These are phyloP conservation scores for Candida jianshihensis DNA, from an alignment of 805 yeast genomes.

Conservation along the genomic window DNA sequence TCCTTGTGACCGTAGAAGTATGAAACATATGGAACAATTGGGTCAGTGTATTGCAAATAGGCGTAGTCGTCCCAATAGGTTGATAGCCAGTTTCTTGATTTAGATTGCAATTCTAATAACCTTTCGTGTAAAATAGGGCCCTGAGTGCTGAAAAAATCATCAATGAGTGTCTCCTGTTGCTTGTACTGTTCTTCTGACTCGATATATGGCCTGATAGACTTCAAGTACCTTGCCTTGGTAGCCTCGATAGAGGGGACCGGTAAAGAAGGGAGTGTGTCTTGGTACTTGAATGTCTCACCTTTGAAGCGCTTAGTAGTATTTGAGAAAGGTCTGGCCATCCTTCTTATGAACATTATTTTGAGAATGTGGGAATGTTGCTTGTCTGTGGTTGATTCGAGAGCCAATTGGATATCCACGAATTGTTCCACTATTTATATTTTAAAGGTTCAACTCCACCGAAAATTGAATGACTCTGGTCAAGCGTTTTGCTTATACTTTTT, in stretches of 20 bases:
- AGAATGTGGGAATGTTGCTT: not conserved
- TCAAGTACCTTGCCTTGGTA: slow-evolving; percentile 63
- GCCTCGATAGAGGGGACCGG: slow-evolving; percentile 81
- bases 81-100: slow-evolving; percentile 75
- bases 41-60: slow-evolving; percentile 84
- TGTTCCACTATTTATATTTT: no score
- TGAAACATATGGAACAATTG: slow-evolving; percentile 90
- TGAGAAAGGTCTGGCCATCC: slow-evolving; percentile 22
- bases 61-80: slow-evolving; percentile 94
- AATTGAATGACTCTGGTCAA: no score
- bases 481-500: no score
- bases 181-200: slow-evolving; percentile 44
- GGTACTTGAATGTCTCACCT: slow-evolving; percentile 69
- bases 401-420: not conserved
- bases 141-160: slow-evolving; percentile 61
- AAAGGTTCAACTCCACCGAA: no score
- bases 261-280: slow-evolving; percentile 66
- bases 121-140: slow-evolving; percentile 67
- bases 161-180: slow-evolving; percentile 49
- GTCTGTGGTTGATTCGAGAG: not conserved
- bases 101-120: slow-evolving; percentile 39
- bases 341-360: slow-evolving; percentile 7
- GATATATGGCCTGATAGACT: slow-evolving; percentile 63
- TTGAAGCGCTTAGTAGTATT: slow-evolving; percentile 25
- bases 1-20: slow-evolving; percentile 85